phyloP scores from a whole-genome alignment of 805 yeast species.

The Candida ortonii region DNA sequence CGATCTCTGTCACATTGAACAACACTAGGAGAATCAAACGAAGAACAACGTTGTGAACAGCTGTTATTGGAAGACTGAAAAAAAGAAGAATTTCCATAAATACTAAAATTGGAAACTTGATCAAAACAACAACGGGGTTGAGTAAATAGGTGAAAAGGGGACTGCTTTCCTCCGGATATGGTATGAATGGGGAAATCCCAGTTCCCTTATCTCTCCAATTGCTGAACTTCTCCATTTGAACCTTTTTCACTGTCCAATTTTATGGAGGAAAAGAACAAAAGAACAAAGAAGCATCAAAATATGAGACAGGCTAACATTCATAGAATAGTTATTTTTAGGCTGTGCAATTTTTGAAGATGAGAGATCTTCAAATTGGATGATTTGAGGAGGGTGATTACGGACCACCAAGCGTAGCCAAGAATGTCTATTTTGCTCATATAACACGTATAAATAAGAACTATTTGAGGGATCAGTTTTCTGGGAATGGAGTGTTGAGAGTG shows the following conservation, averaged over 20 bases:
- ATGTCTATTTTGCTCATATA: too few species aligned
- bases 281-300: too few species aligned
- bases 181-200: conserved; percentile 89
- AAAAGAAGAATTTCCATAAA: conserved; percentile 14
- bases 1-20: conserved; percentile 29
- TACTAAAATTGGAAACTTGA: conserved; percentile 31
- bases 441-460: too few species aligned
- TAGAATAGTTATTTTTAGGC: too few species aligned
- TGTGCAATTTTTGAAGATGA: neutral
- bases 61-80: conserved; percentile 13
- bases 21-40: conserved; percentile 32
- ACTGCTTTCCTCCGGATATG: conserved; percentile 33
- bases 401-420: too few species aligned
- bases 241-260: neutral
- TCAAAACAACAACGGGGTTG: conserved; percentile 22
- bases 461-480: conserved; percentile 20
- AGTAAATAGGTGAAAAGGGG: conserved; percentile 7
- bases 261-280: too few species aligned
- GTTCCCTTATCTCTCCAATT: conserved; percentile 87
- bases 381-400: too few species aligned
- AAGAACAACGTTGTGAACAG: conserved; percentile 12
- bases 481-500: conserved; percentile 30
- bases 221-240: conserved; percentile 74
- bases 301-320: too few species aligned
- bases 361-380: too few species aligned